Conservation (phyloP, 371 early-diverging fungal genomes). For the Mortierella sp. region DNA sequence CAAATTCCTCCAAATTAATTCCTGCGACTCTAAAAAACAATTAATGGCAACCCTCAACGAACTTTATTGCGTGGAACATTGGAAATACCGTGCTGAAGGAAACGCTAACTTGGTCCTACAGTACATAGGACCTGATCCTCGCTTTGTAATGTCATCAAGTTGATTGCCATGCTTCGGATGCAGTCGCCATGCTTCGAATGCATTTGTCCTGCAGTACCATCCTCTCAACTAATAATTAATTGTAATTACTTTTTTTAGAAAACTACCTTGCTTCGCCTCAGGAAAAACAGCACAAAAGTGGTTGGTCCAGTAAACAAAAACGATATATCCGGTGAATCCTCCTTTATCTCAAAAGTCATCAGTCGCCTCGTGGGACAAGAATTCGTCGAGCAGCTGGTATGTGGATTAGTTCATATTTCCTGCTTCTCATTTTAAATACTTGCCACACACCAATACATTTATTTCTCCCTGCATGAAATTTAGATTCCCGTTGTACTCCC, state of each 20-base stretch:
- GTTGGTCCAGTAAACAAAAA: neutral
- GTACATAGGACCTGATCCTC: slow-evolving; percentile 40
- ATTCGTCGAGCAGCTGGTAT: slow-evolving; percentile 46
- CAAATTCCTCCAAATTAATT: neutral
- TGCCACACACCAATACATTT: neutral
- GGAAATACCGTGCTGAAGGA: slow-evolving; percentile 51
- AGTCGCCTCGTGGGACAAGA: slow-evolving; percentile 35
- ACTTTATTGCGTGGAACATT: slow-evolving; percentile 35
- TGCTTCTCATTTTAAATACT: neutral
- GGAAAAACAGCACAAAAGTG: slow-evolving; percentile 9
- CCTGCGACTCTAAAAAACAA: neutral
- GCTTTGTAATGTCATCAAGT: slow-evolving; percentile 28
- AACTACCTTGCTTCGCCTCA: slow-evolving; percentile 39
- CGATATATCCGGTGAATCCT: slow-evolving; percentile 24
- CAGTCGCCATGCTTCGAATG: no score
- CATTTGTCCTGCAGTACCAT: neutral
- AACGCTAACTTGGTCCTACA: slow-evolving; percentile 54
- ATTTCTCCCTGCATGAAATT: neutral
- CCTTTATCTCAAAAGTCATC: slow-evolving; percentile 32
- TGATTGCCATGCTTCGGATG: no score
- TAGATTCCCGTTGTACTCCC: slow-evolving; percentile 37
- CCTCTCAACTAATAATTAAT: neutral
- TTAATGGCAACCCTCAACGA: slow-evolving; percentile 26
- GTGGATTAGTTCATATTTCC: neutral
- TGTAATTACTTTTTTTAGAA: slow-evolving; percentile 9